A percentile compares a stretch with the other conserved stretches of the same genome.
These are phyloP conservation scores for Cladophialophora immunda DNA, from an alignment of 2,329 filamentous ascomycete species.

Conservation along the genomic window DNA sequence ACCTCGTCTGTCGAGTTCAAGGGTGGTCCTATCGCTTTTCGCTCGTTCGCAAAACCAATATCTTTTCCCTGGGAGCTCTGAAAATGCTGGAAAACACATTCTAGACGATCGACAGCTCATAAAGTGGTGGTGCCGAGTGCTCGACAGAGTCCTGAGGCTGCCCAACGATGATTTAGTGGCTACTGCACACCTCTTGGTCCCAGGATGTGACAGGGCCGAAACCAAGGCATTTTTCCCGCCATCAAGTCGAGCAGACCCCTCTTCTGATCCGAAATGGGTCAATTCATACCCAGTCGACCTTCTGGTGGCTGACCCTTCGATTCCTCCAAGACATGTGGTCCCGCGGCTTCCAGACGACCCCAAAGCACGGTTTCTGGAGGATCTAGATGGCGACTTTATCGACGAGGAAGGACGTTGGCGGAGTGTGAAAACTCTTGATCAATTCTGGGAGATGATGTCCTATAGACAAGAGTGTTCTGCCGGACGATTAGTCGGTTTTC, in stretches of 20 bases:
- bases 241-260: slow-evolving; percentile 50
- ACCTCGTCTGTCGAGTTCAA: slow-evolving; percentile 55
- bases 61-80: slow-evolving; percentile 88
- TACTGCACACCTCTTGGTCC: slow-evolving; percentile 86
- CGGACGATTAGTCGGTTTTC: slow-evolving; percentile 88
- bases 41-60: slow-evolving; percentile 93
- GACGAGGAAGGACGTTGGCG: slow-evolving; percentile 76
- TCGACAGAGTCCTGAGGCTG: slow-evolving; percentile 74
- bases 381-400: slow-evolving; percentile 83
- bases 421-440: slow-evolving; percentile 81
- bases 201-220: slow-evolving; percentile 83
- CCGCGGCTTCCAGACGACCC: slow-evolving; percentile 95
- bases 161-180: slow-evolving; percentile 47
- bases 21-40: slow-evolving; percentile 85
- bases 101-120: slow-evolving; percentile 89
- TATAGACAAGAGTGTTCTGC: slow-evolving; percentile 95
- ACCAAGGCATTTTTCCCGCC: slow-evolving; percentile 79
- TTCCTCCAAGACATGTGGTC: slow-evolving; percentile 81
- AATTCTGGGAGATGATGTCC: slow-evolving; percentile 99
- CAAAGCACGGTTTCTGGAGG: slow-evolving; percentile 86
- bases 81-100: slow-evolving; percentile 87
- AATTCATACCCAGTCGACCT: slow-evolving; percentile 73
- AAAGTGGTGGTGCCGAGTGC: slow-evolving; percentile 92
- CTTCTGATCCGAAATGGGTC: slow-evolving; percentile 55
- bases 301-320: slow-evolving; percentile 69